Evolutionary conservation across 306 rosid species (phyloP).

Genomic region (Ormosia emarginata): DNA sequence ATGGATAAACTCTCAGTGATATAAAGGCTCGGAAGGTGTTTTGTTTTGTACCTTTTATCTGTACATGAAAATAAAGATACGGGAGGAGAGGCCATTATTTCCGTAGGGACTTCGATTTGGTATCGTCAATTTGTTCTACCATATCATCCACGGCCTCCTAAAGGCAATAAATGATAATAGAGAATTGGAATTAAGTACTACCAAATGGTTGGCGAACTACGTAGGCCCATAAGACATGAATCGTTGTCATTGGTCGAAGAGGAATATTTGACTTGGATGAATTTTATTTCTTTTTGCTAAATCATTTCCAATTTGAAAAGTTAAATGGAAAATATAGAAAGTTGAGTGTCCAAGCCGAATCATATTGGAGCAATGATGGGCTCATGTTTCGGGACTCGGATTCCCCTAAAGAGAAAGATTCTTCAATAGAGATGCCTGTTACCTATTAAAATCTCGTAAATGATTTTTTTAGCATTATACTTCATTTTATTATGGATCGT

Average conservation of each 20-base stretch:
- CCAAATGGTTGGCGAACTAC: constrained; percentile 15
- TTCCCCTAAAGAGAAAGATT: background rate
- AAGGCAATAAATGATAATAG: background rate
- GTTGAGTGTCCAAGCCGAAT: background rate
- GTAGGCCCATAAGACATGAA: background rate
- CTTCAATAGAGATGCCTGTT: background rate
- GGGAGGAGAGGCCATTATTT: background rate
- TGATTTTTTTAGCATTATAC: too few species aligned
- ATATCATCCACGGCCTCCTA: background rate
- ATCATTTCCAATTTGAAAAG: constrained; percentile 31
- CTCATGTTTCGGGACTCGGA: background rate
- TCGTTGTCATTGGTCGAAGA: background rate
- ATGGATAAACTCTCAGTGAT: background rate
- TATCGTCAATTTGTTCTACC: too few species aligned
- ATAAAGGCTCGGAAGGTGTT: background rate
- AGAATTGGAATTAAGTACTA: background rate
- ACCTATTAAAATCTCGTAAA: background rate
- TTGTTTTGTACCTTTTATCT: background rate
- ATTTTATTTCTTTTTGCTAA: background rate
- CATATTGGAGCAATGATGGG: constrained; percentile 17
- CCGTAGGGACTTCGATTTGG: too few species aligned
- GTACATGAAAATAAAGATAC: background rate
- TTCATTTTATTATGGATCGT: background rate
- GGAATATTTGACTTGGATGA: constrained; percentile 12
- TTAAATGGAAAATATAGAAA: background rate